These are phyloP conservation scores for Bruguiera hainesii DNA, from an alignment of 441 rosid genomes.

Conservation along the genomic window DNA sequence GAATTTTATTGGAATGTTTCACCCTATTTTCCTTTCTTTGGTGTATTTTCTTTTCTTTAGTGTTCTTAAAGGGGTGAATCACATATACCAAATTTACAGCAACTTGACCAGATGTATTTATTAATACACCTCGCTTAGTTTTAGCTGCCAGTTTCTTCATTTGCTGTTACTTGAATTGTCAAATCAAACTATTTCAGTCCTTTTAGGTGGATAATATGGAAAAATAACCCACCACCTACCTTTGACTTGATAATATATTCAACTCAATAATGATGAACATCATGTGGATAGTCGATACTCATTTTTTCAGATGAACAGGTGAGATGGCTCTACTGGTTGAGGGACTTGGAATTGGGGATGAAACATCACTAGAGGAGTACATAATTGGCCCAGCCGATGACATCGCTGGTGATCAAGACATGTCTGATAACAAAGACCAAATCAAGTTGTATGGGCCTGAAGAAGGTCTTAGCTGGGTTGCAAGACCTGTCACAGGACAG, in stretches of 20 bases:
- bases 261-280: slow-evolving; percentile 8
- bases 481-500: slow-evolving; percentile 57
- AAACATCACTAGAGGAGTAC: slow-evolving; percentile 56
- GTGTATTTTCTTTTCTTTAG: not conserved
- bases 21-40: too few relatives aligned
- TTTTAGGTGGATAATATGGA: slow-evolving; percentile 7
- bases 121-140: not conserved
- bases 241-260: slow-evolving; percentile 6
- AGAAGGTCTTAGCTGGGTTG: slow-evolving; percentile 65
- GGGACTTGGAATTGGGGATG: slow-evolving; percentile 63
- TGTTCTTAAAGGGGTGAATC: too few relatives aligned
- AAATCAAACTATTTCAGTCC: not conserved
- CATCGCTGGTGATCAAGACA: slow-evolving; percentile 31
- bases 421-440: slow-evolving; percentile 37
- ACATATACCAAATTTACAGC: too few relatives aligned
- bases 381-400: slow-evolving; percentile 44
- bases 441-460: slow-evolving; percentile 61
- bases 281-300: slow-evolving; percentile 10
- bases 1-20: not conserved
- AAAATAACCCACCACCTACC: not conserved
- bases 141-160: not conserved
- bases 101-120: too few relatives aligned
- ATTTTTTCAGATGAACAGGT: slow-evolving; percentile 36
- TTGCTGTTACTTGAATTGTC: too few relatives aligned
- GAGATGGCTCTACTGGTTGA: slow-evolving; percentile 73